Percentiles rank a stretch among this genome's conserved stretches.
phyloP scores from a whole-genome alignment of 306 rosid genomes.

The Glycine soja region DNA sequence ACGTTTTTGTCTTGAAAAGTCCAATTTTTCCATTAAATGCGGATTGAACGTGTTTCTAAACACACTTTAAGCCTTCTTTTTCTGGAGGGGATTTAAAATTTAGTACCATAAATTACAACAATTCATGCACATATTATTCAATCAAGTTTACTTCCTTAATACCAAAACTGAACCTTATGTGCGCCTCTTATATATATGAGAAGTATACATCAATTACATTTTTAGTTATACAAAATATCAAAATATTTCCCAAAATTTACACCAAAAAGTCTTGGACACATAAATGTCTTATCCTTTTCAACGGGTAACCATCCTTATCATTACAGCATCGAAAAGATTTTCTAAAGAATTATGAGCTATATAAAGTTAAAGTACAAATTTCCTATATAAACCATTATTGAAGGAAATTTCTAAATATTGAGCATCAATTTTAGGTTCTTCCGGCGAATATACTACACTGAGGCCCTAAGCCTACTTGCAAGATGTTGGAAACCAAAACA shows the following conservation, averaged over 20 bases:
- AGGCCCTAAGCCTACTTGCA: conserved; percentile 59
- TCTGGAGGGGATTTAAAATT: no score
- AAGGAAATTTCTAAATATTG: conserved; percentile 1
- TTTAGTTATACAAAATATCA: conserved; percentile 19
- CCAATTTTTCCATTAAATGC: no score
- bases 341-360: conserved; percentile 26
- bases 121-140: no score
- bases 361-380: neutral
- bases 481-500: conserved; percentile 43
- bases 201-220: neutral
- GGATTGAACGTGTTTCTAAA: no score
- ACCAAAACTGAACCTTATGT: no score
- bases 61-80: no score
- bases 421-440: conserved; percentile 41
- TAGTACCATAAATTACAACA: no score
- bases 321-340: conserved; percentile 38
- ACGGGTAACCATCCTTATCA: conserved; percentile 40
- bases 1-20: no score
- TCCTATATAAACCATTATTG: conserved; percentile 12
- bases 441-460: conserved; percentile 51
- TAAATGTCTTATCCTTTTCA: conserved; percentile 14
- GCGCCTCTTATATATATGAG: neutral
- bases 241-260: neutral
- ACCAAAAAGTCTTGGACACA: neutral
- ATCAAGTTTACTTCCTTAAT: no score